These are phyloP conservation scores for Pleurozium schreberi DNA, from an alignment of 225 moss, liverwort and hornwort genomes.

Conservation along the genomic window DNA sequence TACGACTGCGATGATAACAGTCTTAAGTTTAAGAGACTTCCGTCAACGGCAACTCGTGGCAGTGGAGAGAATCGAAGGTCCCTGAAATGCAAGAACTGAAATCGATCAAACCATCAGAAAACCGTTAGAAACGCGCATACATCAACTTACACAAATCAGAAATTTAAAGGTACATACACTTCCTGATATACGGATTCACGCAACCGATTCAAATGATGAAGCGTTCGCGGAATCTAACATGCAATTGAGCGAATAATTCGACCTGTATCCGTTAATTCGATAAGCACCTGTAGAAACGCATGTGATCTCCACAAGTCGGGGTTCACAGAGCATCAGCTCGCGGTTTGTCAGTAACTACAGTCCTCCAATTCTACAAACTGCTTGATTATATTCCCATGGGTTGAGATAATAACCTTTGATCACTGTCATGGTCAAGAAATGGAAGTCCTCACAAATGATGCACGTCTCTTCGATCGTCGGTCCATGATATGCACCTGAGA, in stretches of 20 bases:
- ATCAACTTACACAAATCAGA: background rate
- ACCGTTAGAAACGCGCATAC: too few relatives aligned
- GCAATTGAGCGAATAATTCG: background rate
- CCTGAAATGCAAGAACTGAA: too few relatives aligned
- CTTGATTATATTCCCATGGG: rapidly evolving
- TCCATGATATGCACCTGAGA: background rate
- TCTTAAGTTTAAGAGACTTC: rapidly evolving
- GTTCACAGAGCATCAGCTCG: background rate
- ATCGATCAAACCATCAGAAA: too few relatives aligned
- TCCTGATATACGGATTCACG: too few relatives aligned
- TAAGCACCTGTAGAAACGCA: background rate
- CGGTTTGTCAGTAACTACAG: too few relatives aligned
- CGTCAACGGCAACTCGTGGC: too few relatives aligned
- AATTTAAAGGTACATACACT: too few relatives aligned
- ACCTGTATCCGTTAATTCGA: too few relatives aligned
- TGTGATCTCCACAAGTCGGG: background rate
- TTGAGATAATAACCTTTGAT: too few relatives aligned
- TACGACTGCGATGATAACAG: background rate
- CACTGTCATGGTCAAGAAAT: background rate
- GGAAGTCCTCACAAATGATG: too few relatives aligned
- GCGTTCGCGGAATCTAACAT: background rate
- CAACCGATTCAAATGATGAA: rapidly evolving
- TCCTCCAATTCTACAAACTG: background rate
- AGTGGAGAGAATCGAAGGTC: too few relatives aligned
- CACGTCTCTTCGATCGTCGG: background rate